A percentile compares a stretch with the other conserved stretches of the same genome.
phyloP scores from a whole-genome alignment of 2,329 filamentous ascomycete species.

The Pseudocercospora crystallina region DNA sequence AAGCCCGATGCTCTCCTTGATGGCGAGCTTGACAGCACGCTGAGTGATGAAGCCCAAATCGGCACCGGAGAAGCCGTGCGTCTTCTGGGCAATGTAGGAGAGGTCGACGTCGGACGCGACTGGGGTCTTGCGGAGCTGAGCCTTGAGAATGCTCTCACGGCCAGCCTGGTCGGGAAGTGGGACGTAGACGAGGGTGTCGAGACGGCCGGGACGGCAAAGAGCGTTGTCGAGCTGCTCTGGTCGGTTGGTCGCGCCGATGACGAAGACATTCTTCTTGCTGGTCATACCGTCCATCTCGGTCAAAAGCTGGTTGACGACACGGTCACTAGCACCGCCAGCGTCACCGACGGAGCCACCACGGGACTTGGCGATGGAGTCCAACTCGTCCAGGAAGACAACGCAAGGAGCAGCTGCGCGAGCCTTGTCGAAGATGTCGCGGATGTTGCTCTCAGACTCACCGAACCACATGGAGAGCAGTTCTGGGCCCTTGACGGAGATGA shows the following conservation, averaged over 20 bases:
- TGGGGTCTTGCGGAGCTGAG: constrained; percentile 97
- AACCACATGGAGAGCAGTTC: constrained; percentile 99
- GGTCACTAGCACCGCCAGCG: constrained; percentile 96
- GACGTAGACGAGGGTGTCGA: constrained; percentile 97
- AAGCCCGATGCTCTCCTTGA: constrained; percentile 88
- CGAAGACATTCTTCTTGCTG: constrained; percentile 99
- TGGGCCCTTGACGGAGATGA: constrained; percentile 98
- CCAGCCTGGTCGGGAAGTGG: constrained; percentile 90
- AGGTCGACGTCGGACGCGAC: constrained; percentile 85
- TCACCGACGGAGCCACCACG: constrained; percentile 95
- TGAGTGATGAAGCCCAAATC: constrained; percentile 99
- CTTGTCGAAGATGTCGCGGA: constrained; percentile 99
- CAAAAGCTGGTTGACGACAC: constrained; percentile 98
- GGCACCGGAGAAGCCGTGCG: constrained; percentile 98
- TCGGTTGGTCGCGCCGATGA: constrained; percentile 97
- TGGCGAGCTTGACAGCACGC: constrained; percentile 97
- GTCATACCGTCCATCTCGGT: constrained; percentile 99
- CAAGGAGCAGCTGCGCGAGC: constrained; percentile 96
- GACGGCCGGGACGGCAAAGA: constrained; percentile 95
- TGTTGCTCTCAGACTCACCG: constrained; percentile 99
- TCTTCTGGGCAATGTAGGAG: constrained; percentile 90
- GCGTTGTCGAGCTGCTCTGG: constrained; percentile 98
- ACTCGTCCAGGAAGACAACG: constrained; percentile 96
- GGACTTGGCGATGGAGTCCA: constrained; percentile 99
- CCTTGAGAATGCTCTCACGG: constrained; percentile 85